Evolutionary conservation across 1,284 basidiomycete species (phyloP).

Genomic region (Takashimella koratensis): DNA sequence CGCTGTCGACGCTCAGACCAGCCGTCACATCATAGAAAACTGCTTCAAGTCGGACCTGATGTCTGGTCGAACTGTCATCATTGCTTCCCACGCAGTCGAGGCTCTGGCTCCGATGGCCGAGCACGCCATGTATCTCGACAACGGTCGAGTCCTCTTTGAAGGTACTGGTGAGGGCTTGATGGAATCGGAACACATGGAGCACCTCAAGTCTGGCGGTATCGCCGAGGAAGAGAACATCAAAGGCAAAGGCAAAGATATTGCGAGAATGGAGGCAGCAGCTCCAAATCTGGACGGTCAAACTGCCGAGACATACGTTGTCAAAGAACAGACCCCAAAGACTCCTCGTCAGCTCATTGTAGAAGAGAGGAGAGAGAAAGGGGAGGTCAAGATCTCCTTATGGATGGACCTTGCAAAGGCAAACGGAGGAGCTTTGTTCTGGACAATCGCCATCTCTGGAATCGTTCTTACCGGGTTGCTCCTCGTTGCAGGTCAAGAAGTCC

Average conservation of each 20-base stretch:
- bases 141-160: constrained; percentile 68
- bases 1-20: constrained; percentile 73
- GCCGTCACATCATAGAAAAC: constrained; percentile 71
- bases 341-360: constrained; percentile 82
- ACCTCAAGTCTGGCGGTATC: constrained; percentile 55
- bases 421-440: constrained; percentile 60
- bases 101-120: constrained; percentile 31
- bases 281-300: constrained; percentile 56
- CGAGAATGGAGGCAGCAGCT: constrained; percentile 44
- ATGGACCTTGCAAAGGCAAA: constrained; percentile 58
- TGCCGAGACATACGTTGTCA: constrained; percentile 8
- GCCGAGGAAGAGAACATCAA: constrained; percentile 12
- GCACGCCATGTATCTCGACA: constrained; percentile 64
- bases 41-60: constrained; percentile 78
- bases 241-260: constrained; percentile 34
- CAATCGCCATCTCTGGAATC: constrained; percentile 57
- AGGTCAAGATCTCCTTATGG: constrained; percentile 73
- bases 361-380: constrained; percentile 72
- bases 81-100: constrained; percentile 75
- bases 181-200: constrained; percentile 60
- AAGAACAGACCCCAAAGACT: constrained; percentile 44
- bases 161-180: constrained; percentile 63
- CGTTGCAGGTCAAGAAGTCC: neutral
- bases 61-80: constrained; percentile 69
- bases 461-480: constrained; percentile 40